These are phyloP conservation scores for Tillandsia leiboldiana DNA, from an alignment of 176 grass and related monocot species.

Conservation along the genomic window DNA sequence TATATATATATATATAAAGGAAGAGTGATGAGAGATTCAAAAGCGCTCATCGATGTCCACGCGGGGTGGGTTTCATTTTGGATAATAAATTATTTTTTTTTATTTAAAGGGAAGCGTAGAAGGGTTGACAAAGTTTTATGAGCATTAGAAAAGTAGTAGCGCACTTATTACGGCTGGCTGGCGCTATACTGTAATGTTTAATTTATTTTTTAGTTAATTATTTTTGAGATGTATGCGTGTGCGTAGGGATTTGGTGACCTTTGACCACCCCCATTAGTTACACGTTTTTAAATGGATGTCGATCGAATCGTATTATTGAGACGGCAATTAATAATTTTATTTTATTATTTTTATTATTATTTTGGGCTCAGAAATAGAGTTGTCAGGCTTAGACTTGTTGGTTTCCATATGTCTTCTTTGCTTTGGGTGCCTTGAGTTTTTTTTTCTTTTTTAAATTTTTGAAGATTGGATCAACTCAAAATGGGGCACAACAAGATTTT, in stretches of 20 bases:
- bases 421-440: too few species aligned
- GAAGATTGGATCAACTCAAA: too few species aligned
- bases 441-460: too few species aligned
- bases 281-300: too few species aligned
- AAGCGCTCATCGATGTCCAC: slow-evolving; percentile 11
- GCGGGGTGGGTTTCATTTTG: background rate
- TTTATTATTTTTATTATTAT: too few species aligned
- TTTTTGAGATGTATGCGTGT: slow-evolving; percentile 38
- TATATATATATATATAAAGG: too few species aligned
- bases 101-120: slow-evolving; percentile 15
- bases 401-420: too few species aligned
- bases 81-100: background rate
- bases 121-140: slow-evolving; percentile 47
- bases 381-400: too few species aligned
- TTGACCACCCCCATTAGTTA: slow-evolving; percentile 28
- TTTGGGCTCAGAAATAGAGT: too few species aligned
- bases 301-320: too few species aligned
- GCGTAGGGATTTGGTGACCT: slow-evolving; percentile 21
- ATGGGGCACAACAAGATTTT: too few species aligned
- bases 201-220: slow-evolving; percentile 19
- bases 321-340: too few species aligned
- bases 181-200: slow-evolving; percentile 21
- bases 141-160: background rate
- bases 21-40: slow-evolving; percentile 11
- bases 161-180: slow-evolving; percentile 33